A percentile compares a stretch with the other conserved stretches of the same genome.
Conservation (phyloP, 805 yeast species). For the Pichia exigua region DNA sequence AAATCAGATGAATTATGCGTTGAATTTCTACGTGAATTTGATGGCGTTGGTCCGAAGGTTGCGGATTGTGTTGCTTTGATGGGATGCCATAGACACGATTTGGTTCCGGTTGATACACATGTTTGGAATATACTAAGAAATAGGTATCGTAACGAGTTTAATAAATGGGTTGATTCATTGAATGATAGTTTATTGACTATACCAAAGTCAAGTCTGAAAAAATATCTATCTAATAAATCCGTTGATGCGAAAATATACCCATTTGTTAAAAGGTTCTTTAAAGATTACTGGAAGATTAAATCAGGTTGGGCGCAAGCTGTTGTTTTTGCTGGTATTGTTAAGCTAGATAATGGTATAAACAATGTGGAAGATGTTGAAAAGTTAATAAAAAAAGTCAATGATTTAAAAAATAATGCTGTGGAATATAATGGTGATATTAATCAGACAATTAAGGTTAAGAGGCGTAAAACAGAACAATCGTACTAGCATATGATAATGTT, state of each 20-base stretch:
- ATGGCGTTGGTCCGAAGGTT: constrained; percentile 96
- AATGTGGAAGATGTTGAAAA: constrained; percentile 7
- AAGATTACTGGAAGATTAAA: constrained; percentile 71
- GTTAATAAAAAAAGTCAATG: constrained; percentile 1
- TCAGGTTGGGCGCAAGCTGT: constrained; percentile 99
- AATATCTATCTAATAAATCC: constrained; percentile 8
- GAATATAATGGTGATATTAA: background rate
- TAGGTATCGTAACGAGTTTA: constrained; percentile 52
- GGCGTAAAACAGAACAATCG: background rate
- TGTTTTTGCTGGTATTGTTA: constrained; percentile 73
- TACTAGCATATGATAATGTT: no score
- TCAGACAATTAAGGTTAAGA: background rate
- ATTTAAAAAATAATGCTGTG: no score
- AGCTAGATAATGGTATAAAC: constrained; percentile 59
- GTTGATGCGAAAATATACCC: constrained; percentile 40
- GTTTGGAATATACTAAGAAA: constrained; percentile 83
- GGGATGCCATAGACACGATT: constrained; percentile 78
- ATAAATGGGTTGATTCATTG: constrained; percentile 64
- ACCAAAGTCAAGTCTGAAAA: constrained; percentile 2
- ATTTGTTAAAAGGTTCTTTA: constrained; percentile 30
- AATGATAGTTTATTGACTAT: constrained; percentile 37
- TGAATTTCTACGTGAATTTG: constrained; percentile 50
- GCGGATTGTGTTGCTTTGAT: constrained; percentile 94
- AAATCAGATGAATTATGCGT: constrained; percentile 38
- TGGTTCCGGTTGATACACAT: constrained; percentile 95